Conservation (phyloP, 768 basidiomycete species). For the Leccinum aurantiacum region DNA sequence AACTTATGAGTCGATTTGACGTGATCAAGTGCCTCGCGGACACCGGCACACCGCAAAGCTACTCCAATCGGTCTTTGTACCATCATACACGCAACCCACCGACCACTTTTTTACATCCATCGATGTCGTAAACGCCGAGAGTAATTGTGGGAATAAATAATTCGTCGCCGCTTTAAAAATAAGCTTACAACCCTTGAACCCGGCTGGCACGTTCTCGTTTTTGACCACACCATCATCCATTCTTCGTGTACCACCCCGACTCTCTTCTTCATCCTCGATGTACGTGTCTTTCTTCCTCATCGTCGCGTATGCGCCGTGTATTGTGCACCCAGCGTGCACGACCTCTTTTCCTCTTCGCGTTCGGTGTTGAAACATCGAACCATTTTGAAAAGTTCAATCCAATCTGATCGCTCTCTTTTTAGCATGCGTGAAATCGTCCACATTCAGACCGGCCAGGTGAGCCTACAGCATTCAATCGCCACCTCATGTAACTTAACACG, state of each 20-base stretch:
- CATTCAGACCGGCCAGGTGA: conserved; percentile 97
- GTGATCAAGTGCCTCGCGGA: too few relatives aligned
- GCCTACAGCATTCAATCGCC: conserved; percentile 19
- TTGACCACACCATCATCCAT: conserved; percentile 37
- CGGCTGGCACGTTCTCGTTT: conserved; percentile 33
- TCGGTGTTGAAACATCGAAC: conserved; percentile 23
- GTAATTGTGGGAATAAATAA: conserved; percentile 18
- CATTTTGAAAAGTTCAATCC: conserved; percentile 13
- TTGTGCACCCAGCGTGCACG: neutral
- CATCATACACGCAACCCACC: too few relatives aligned
- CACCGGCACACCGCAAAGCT: too few relatives aligned
- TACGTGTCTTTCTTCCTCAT: conserved; percentile 30
- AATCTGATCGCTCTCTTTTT: conserved; percentile 31
- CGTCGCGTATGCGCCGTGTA: conserved; percentile 16
- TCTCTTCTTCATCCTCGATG: conserved; percentile 24
- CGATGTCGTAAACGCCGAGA: conserved; percentile 9
- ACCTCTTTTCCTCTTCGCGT: conserved; percentile 12
- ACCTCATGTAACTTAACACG: conserved; percentile 25
- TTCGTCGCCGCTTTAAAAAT: conserved; percentile 37
- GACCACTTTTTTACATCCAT: conserved; percentile 7
- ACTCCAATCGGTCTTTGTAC: too few relatives aligned
- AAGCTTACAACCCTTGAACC: conserved; percentile 39
- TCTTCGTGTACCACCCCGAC: conserved; percentile 33
- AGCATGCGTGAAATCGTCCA: conserved; percentile 99
- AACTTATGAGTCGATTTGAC: neutral